Evolutionary conservation across 208 protist species (phyloP).

Genomic region (Acanthamoeba culbertsoni): DNA sequence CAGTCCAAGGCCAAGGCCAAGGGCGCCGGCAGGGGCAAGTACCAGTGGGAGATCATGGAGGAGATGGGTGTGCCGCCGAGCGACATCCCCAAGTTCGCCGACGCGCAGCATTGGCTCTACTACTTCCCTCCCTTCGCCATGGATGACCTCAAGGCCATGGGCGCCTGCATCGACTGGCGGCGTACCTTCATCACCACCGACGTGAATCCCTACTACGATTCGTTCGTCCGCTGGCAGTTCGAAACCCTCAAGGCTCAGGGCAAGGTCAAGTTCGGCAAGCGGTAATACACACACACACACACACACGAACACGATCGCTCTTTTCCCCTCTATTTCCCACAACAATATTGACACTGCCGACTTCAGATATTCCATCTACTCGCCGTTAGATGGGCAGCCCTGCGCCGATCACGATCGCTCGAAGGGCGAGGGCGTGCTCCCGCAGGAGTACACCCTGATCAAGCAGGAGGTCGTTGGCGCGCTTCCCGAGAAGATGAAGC

Average conservation of each 20-base stretch:
- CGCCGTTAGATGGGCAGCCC: conserved; percentile 97
- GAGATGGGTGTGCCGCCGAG: conserved; percentile 93
- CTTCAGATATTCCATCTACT: conserved; percentile 93
- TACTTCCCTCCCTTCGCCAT: conserved; percentile 98
- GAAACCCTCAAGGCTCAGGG: conserved; percentile 87
- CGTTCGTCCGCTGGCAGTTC: conserved; percentile 98
- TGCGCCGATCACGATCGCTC: conserved; percentile 99
- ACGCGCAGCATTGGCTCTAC: conserved; percentile 97
- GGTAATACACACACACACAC: conserved; percentile 78
- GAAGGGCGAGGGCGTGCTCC: conserved; percentile 95
- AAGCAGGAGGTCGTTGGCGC: conserved; percentile 89
- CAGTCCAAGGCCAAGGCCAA: conserved; percentile 88
- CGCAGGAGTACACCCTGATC: conserved; percentile 98
- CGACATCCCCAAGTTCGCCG: conserved; percentile 97
- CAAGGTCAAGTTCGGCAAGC: conserved; percentile 96
- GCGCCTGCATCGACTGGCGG: conserved; percentile 96
- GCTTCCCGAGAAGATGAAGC: conserved; percentile 78
- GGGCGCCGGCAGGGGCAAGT: conserved; percentile 86
- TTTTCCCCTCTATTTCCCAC: neutral
- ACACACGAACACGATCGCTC: neutral
- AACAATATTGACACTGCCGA: neutral
- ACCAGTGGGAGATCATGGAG: conserved; percentile 98
- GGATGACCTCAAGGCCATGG: conserved; percentile 93
- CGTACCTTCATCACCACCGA: conserved; percentile 99
- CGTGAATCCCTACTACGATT: conserved; percentile 99